Evolutionary conservation across 306 rosid genomes (phyloP), one percentile per base, ranked within the genome.

Genomic region (Cajanus cajan): DNA sequence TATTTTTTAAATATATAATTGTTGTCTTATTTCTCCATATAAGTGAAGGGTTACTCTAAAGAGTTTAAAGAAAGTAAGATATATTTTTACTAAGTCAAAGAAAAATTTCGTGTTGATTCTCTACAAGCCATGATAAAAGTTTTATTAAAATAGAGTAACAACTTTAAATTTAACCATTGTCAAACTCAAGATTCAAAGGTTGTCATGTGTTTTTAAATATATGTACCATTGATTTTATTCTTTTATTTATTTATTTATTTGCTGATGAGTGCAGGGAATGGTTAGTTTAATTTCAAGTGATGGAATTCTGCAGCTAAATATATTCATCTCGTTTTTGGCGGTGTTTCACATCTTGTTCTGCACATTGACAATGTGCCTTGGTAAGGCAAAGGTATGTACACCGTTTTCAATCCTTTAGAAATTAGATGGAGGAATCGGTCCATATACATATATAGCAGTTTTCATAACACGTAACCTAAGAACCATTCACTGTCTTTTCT

Each of bases 281-380:
- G 93, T 89, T 78, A 48, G 87, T 62, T 79, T 91, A 68, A 55
- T 87, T 45, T 86, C 96, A 59, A 86, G 83, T 41, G 87, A 87
- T 19, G 96, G 89, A 81, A 37, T 86, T 2, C 40, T 77, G 71
- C 89, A 91, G 81, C 85, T 91, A 19, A 87, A 83, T 68, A 58
- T 91, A 77, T 86, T 91, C 80, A 83, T 91, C 73, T 81, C 91
- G 0, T 68, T 89, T 48, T 51, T 89, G 88, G 93, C 93, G 6
- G 87, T 91, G 69, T 89, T 87, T 81, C 93, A 91, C 78, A 88
- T 91, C 40, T 51, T 89, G 21, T 89, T 82, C 80, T 89, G 96
- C 71, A 82, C 86, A 24, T 68, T 91, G 15, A 91, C 96, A 7
- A 91, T 91, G 90, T 79, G 77, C 58, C 88, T 91, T 70, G 96